Evolutionary conservation across 306 rosid species (phyloP), one percentile per base, ranked within the genome.

Genomic region (Biancaea sappan): DNA sequence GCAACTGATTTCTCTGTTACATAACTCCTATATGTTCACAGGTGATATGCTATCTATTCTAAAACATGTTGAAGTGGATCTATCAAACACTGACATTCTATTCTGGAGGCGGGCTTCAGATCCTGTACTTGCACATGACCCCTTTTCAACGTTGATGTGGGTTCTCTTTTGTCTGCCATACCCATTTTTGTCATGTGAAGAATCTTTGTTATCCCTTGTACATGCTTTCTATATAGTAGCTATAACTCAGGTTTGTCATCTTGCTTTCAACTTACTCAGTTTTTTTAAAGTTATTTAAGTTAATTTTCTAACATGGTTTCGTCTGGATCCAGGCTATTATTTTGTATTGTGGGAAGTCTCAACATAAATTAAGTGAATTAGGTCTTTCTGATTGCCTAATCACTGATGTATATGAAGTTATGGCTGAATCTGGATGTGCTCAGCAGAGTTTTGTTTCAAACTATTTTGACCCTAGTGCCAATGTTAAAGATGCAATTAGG

Each of bases 91-190:
- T 21, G 92, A 87, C 84, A 57, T 79, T 71, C 89, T 84, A 74
- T 90, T 95, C 77, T 88, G 96, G 96, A 87, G 72, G 26, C 86
- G 81, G 76, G 98, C 93, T 72, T 86, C 96, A 70, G 93, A 90
- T 78, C 99, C 99, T 71, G 81, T 92, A 41, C 88, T 95, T 88
- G 78, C 88, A 6, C 87, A 76, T 69, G 98, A 95, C 59, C 96
- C 99, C 26, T 95, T 95, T 81, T 86, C 97, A 52, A 84, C 99
- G 13, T 87, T 95, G 88, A 95, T 95, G 97, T 95, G 97, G 99
- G 82, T 86, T 77, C 91, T 95, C 50, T 92, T 86, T 86, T 95
- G 97, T 79, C 93, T 95, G 26, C 99, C 99, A 19, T 73, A 76
- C 77, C 99, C 88, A 40, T 87, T 90, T 82, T 81, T 92, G 79